A percentile compares a stretch with the other conserved stretches of the same genome.
These are phyloP conservation scores for Mortierella sp. DNA, from an alignment of 371 early-diverging fungal species.

Conservation along the genomic window DNA sequence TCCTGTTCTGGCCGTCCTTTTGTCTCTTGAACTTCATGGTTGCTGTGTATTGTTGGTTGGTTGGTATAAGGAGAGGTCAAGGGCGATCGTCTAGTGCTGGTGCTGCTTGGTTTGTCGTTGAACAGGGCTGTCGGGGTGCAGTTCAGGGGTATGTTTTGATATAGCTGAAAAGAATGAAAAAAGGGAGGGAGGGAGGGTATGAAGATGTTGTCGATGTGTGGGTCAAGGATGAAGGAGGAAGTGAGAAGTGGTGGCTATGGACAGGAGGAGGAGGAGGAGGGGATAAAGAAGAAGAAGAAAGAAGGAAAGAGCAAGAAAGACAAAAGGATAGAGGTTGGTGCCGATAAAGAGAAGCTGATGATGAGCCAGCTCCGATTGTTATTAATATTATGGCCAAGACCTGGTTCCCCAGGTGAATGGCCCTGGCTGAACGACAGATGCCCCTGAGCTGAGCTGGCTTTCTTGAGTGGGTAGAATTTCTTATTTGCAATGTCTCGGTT, in stretches of 20 bases:
- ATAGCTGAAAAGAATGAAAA: too few relatives aligned
- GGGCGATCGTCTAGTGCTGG: not conserved
- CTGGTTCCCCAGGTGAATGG: not conserved
- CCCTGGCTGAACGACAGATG: not conserved
- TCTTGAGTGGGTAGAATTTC: not conserved
- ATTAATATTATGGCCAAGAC: not conserved
- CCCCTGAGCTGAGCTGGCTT: not conserved
- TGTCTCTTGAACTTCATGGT: constrained; percentile 47
- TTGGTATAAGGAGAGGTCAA: not conserved
- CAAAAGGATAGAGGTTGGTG: not conserved
- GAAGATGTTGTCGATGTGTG: not conserved
- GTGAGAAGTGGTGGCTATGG: not conserved
- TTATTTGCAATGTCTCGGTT: constrained; percentile 5
- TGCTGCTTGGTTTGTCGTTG: not conserved
- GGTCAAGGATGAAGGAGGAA: not conserved
- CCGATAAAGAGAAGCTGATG: not conserved
- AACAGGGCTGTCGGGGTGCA: not conserved
- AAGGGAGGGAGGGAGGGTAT: not conserved
- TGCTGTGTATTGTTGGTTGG: not conserved
- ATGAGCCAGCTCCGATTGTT: not conserved
- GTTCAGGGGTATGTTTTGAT: not conserved
- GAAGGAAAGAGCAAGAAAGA: not conserved
- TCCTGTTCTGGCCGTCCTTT: constrained; percentile 24
- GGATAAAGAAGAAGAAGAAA: not conserved
- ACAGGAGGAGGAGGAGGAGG: not conserved